Conservation (phyloP, 257 asterid species). For the Solanum peruvianum region DNA sequence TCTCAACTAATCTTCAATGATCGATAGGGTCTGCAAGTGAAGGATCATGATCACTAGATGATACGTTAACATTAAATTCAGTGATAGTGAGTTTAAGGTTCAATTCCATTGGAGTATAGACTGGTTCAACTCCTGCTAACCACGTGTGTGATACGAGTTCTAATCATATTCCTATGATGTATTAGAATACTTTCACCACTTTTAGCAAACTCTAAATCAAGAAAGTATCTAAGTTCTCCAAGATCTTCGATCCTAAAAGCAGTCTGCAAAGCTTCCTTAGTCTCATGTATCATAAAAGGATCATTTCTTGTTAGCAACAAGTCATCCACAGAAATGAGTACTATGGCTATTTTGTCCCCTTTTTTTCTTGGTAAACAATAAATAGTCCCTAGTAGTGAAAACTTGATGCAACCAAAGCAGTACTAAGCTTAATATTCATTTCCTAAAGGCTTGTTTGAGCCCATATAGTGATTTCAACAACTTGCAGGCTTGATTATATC, state of each 20-base stretch:
- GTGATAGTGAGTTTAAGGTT: neutral
- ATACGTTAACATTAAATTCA: no score
- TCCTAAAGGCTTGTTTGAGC: neutral
- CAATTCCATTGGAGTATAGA: neutral
- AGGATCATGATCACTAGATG: neutral
- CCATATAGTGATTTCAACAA: neutral
- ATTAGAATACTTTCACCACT: neutral
- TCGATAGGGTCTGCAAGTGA: neutral
- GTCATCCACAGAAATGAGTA: neutral
- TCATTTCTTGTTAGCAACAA: no score
- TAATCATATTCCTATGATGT: neutral
- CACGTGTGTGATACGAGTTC: no score
- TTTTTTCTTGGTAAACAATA: neutral
- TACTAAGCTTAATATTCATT: no score
- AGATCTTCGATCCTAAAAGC: no score
- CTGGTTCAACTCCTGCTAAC: neutral
- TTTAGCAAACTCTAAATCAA: neutral
- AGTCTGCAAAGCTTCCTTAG: no score
- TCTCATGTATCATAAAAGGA: neutral
- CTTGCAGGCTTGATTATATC: neutral
- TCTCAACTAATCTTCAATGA: neutral
- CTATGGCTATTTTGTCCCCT: no score
- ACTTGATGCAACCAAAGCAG: neutral
- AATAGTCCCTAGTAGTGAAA: neutral
- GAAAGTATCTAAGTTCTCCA: neutral